Percentiles rank a stretch among this genome's conserved stretches.
phyloP scores from a whole-genome alignment of 2,329 filamentous ascomycete genomes.

The Karstenula rhodostoma region DNA sequence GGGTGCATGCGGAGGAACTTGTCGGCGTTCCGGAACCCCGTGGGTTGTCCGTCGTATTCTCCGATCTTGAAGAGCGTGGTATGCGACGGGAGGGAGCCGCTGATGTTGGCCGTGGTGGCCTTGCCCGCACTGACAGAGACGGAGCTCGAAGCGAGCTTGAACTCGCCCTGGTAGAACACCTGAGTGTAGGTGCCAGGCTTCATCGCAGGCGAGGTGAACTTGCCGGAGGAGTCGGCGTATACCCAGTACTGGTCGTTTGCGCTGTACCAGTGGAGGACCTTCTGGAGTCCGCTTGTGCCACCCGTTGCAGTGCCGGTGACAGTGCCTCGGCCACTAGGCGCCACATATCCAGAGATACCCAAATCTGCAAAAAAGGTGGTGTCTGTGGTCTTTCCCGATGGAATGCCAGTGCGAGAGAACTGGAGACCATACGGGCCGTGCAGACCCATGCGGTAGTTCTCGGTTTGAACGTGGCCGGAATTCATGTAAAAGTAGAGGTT shows the following conservation, averaged over 20 bases:
- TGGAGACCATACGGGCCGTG: slow-evolving; percentile 71
- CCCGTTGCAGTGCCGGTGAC: slow-evolving; percentile 69
- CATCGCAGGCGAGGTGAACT: slow-evolving; percentile 71
- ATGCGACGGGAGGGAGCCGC: slow-evolving; percentile 57
- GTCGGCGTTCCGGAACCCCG: slow-evolving; percentile 71
- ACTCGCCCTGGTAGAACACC: slow-evolving; percentile 69
- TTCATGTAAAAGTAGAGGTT: slow-evolving; percentile 75
- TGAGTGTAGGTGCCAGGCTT: slow-evolving; percentile 74
- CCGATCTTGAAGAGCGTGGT: slow-evolving; percentile 70
- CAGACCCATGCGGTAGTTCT: slow-evolving; percentile 67
- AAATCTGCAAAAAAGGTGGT: slow-evolving; percentile 68
- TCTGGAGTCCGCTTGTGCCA: slow-evolving; percentile 59
- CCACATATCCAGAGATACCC: slow-evolving; percentile 65
- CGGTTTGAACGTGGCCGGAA: slow-evolving; percentile 66
- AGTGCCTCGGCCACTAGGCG: slow-evolving; percentile 63
- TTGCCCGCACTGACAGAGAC: slow-evolving; percentile 59
- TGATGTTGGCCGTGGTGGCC: slow-evolving; percentile 60
- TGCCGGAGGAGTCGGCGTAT: slow-evolving; percentile 62
- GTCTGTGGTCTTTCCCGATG: slow-evolving; percentile 57
- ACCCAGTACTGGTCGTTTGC: slow-evolving; percentile 70
- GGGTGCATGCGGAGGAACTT: slow-evolving; percentile 75
- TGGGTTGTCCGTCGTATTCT: slow-evolving; percentile 67
- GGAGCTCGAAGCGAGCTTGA: slow-evolving; percentile 60
- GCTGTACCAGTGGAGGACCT: slow-evolving; percentile 73
- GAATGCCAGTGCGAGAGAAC: slow-evolving; percentile 67